phyloP scores from a whole-genome alignment of 2,329 filamentous ascomycete species.

The Hysterium pulicare region DNA sequence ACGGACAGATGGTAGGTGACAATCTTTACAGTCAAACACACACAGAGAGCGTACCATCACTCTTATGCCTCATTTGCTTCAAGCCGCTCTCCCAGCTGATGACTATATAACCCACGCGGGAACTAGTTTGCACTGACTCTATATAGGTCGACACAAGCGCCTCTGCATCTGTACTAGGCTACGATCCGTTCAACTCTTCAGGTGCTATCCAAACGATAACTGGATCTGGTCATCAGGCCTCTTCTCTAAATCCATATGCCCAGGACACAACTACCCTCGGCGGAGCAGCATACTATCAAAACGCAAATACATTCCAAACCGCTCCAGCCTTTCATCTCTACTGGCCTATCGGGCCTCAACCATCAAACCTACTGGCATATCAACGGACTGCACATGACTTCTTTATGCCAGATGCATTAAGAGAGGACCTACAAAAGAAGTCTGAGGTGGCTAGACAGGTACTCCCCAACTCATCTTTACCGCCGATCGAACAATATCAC shows the following conservation, averaged over 20 bases:
- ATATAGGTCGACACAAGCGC: conserved; percentile 32
- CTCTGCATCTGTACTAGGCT: conserved; percentile 33
- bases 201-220: conserved; percentile 32
- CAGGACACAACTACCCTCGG: conserved; percentile 64
- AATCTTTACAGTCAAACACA: no score
- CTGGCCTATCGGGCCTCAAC: conserved; percentile 77
- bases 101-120: no score
- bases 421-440: conserved; percentile 87
- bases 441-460: conserved; percentile 80
- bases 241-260: conserved; percentile 64
- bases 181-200: conserved; percentile 44
- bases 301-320: conserved; percentile 53
- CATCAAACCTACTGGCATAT: conserved; percentile 76
- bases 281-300: conserved; percentile 64
- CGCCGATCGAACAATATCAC: conserved; percentile 81
- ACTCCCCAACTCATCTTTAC: conserved; percentile 74
- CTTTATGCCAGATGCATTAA: conserved; percentile 80
- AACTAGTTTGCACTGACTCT: no score
- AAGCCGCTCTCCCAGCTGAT: no score
- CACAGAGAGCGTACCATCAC: no score
- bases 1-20: conserved; percentile 50
- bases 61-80: no score
- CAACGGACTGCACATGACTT: conserved; percentile 87
- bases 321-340: conserved; percentile 77
- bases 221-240: conserved; percentile 34